A percentile compares a stretch with the other conserved stretches of the same genome.
Evolutionary conservation across 2,329 filamentous ascomycete genomes (phyloP).

Genomic region (Blumeria graminis): DNA sequence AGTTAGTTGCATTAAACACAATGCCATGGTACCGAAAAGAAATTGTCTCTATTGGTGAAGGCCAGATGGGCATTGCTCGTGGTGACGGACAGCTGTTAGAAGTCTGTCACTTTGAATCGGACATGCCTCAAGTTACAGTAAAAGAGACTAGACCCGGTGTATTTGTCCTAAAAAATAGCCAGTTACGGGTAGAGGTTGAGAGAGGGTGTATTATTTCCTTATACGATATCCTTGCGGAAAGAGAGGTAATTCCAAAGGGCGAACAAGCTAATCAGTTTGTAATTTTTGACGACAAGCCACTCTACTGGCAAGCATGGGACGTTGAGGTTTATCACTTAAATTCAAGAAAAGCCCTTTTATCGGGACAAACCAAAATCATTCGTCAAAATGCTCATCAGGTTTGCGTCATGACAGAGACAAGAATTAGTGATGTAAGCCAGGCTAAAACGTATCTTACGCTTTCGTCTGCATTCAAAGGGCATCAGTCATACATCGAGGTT

Average conservation of each 20-base stretch:
- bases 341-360: slow-evolving; percentile 52
- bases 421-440: slow-evolving; percentile 69
- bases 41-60: slow-evolving; percentile 37
- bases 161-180: slow-evolving; percentile 58
- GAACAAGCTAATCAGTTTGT: slow-evolving; percentile 76
- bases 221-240: slow-evolving; percentile 44
- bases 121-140: slow-evolving; percentile 26
- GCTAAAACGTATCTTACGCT: slow-evolving; percentile 71
- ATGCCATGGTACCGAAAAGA: slow-evolving; percentile 66
- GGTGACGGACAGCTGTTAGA: slow-evolving; percentile 28
- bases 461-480: slow-evolving; percentile 37
- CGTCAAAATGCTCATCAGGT: slow-evolving; percentile 53
- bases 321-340: slow-evolving; percentile 91
- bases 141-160: slow-evolving; percentile 29
- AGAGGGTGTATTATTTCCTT: slow-evolving; percentile 64
- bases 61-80: slow-evolving; percentile 27
- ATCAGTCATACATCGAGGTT: slow-evolving; percentile 51
- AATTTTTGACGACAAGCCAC: slow-evolving; percentile 87
- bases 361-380: slow-evolving; percentile 42
- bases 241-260: slow-evolving; percentile 52
- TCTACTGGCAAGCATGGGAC: slow-evolving; percentile 97
- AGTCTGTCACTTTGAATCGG: slow-evolving; percentile 24
- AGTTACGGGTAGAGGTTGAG: slow-evolving; percentile 48
- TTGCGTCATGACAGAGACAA: slow-evolving; percentile 60
- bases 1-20: slow-evolving; percentile 52